Evolutionary conservation across 352 stramenopile genomes (phyloP), one percentile per base, ranked within the genome.

Genomic region (Globisporangium parvum): DNA sequence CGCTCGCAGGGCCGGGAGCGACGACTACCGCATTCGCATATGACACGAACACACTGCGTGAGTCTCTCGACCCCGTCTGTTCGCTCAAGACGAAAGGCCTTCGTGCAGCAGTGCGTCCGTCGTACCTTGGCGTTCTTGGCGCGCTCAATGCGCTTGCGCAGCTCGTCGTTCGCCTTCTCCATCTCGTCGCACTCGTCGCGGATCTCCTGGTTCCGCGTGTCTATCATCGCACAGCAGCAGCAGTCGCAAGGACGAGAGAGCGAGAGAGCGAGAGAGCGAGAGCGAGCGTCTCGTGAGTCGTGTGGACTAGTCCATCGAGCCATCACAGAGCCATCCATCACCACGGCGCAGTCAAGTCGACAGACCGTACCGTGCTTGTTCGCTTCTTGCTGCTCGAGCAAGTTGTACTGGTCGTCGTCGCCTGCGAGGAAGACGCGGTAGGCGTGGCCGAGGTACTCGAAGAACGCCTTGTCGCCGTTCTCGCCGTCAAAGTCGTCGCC

Each of bases 351-450:
- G 26, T 1, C 17, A 33, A 26, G 26, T 48, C 44, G 53, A 3
- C 11, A 51, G 10, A 26, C 55, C 69, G 53, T 60, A 83, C 71
- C 71, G 44, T 76, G 59, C 54, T 85, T 82, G 40, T 60, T 67
- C 46, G 66, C 65, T 41, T 88, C 72, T 37, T 96, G 75, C 39
- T 78, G 71, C 70, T 98, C 89, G 21, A 99, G 70, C 14, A 73
- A 59, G 33, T 86, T 79, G 60, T 88, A 92, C 51, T 85, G 73
- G 35, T 97, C 91, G 58, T 98, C 95, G 58, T 98, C 91, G 37
- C 93, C 91, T 5, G 81, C 70, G 46, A 99, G 67, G 66, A 99
- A 99, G 21, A 85, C 82, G 39, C 69, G 69, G 68, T 99, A 99
- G 6, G 90, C 85, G 24, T 74, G 82, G 56, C 77, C 71, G 5